These are phyloP conservation scores for Leishmania turanica DNA, from an alignment of 208 protist species.

Conservation along the genomic window DNA sequence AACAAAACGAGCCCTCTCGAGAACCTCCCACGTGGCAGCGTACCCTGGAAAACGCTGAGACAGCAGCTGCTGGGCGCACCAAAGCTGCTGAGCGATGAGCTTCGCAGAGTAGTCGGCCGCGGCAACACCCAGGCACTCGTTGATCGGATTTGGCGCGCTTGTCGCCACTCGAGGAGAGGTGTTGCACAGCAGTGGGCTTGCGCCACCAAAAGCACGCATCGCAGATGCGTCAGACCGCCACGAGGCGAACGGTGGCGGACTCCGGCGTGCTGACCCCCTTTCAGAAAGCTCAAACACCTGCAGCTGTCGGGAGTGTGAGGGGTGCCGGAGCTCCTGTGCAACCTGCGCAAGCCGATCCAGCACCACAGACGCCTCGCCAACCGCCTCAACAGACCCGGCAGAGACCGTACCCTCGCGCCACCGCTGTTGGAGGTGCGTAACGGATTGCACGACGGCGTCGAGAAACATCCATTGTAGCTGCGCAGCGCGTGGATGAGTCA, in stretches of 20 bases:
- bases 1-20: slow-evolving; percentile 32
- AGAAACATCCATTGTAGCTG: slow-evolving; percentile 32
- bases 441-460: slow-evolving; percentile 4
- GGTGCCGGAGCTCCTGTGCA: background rate
- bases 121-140: slow-evolving; percentile 20
- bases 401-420: background rate
- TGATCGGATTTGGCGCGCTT: background rate
- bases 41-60: slow-evolving; percentile 47
- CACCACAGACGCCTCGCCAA: slow-evolving; percentile 13
- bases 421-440: background rate
- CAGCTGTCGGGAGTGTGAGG: slow-evolving; percentile 7
- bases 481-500: slow-evolving; percentile 24
- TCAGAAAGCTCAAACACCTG: slow-evolving; percentile 23
- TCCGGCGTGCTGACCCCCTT: background rate
- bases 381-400: slow-evolving; percentile 5
- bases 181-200: background rate
- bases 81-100: slow-evolving; percentile 42
- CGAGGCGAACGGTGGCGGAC: slow-evolving; percentile 27
- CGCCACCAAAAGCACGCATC: background rate
- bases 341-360: slow-evolving; percentile 17
- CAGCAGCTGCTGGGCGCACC: slow-evolving; percentile 36
- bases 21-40: slow-evolving; percentile 26
- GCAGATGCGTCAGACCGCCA: background rate
- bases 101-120: slow-evolving; percentile 24
- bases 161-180: background rate